phyloP scores from a whole-genome alignment of 2,329 filamentous ascomycete species.

The Lasiodiplodia sp. region DNA sequence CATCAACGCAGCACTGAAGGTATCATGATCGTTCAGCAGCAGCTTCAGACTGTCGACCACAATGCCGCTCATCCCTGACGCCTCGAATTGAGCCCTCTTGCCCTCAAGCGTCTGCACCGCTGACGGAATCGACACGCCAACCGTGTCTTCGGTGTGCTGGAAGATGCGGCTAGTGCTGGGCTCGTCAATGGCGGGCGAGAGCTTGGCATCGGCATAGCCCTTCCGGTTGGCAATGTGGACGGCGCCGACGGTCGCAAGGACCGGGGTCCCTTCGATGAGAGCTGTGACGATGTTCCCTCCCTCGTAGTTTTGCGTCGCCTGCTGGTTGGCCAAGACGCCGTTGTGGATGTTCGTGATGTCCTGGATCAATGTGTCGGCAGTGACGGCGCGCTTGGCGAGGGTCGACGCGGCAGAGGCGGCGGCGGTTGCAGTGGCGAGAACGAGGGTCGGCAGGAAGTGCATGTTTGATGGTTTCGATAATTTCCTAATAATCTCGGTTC shows the following conservation, averaged over 20 bases:
- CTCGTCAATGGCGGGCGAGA: slow-evolving; percentile 32
- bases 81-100: slow-evolving; percentile 33
- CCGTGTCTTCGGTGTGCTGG: slow-evolving; percentile 32
- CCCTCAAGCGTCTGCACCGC: slow-evolving; percentile 33
- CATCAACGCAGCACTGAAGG: slow-evolving; percentile 30
- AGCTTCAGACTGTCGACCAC: slow-evolving; percentile 34
- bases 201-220: slow-evolving; percentile 35
- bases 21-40: slow-evolving; percentile 32
- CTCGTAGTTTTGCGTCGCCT: slow-evolving; percentile 31
- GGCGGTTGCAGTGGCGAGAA: background rate
- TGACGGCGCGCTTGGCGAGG: slow-evolving; percentile 20
- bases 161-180: slow-evolving; percentile 34
- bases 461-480: background rate
- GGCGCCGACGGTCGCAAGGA: slow-evolving; percentile 35
- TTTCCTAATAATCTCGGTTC: background rate
- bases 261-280: slow-evolving; percentile 31
- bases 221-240: slow-evolving; percentile 34
- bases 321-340: slow-evolving; percentile 31
- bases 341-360: slow-evolving; percentile 35
- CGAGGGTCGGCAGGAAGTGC: background rate
- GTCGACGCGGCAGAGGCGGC: background rate
- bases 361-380: slow-evolving; percentile 32
- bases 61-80: slow-evolving; percentile 28
- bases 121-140: slow-evolving; percentile 34
- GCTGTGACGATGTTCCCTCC: slow-evolving; percentile 31